Evolutionary conservation across 2,329 filamentous ascomycete genomes (phyloP).

Genomic region (Madurella fahalii): DNA sequence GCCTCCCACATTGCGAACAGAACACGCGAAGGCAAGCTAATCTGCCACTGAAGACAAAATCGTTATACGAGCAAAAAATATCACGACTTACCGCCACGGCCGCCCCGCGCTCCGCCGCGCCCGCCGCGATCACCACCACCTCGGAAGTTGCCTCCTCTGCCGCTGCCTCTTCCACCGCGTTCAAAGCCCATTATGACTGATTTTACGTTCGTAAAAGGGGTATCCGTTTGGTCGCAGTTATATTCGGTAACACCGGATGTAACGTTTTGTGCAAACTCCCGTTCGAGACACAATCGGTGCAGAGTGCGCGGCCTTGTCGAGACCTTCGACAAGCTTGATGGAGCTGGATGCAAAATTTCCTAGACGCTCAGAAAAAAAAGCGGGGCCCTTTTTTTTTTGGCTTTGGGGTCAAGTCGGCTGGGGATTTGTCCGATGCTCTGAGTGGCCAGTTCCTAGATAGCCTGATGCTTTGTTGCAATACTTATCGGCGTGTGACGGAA

Average conservation of each 20-base stretch:
- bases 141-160: slow-evolving; percentile 34
- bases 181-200: slow-evolving; percentile 40
- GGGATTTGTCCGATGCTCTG: slow-evolving; percentile 16
- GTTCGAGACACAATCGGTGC: slow-evolving; percentile 24
- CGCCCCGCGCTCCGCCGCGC: slow-evolving; percentile 28
- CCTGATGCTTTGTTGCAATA: neutral
- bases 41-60: neutral
- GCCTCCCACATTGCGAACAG: neutral
- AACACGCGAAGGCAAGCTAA: neutral
- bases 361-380: slow-evolving; percentile 24
- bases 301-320: slow-evolving; percentile 20
- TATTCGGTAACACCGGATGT: slow-evolving; percentile 4
- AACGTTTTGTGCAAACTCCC: slow-evolving; percentile 9
- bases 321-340: slow-evolving; percentile 24
- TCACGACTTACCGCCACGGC: slow-evolving; percentile 26
- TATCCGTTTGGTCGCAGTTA: slow-evolving; percentile 1
- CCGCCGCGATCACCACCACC: slow-evolving; percentile 30
- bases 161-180: slow-evolving; percentile 40
- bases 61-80: neutral
- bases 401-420: slow-evolving; percentile 12
- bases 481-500: neutral
- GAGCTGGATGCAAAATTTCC: slow-evolving; percentile 30
- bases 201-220: slow-evolving; percentile 7
- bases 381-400: slow-evolving; percentile 16
- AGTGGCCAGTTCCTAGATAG: slow-evolving; percentile 15